Evolutionary conservation across 2,329 filamentous ascomycete genomes (phyloP).

Genomic region (Trichoderma harzianum): DNA sequence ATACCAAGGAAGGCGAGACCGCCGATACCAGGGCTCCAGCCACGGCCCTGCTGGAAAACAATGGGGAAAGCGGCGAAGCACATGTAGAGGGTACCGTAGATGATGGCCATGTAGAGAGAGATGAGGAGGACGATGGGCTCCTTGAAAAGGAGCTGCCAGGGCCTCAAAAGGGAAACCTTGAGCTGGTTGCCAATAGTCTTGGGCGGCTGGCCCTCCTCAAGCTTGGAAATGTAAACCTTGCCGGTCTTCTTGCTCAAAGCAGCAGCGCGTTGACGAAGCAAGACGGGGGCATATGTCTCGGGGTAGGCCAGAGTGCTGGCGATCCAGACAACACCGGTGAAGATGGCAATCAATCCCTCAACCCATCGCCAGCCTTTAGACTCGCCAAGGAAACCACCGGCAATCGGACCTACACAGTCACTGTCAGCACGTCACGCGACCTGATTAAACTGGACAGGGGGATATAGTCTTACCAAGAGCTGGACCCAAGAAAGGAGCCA

Average conservation of each 20-base stretch:
- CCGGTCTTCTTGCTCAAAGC: constrained; percentile 51
- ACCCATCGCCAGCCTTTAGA: constrained; percentile 63
- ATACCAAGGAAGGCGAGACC: constrained; percentile 63
- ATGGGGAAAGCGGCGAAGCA: constrained; percentile 56
- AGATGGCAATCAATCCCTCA: constrained; percentile 58
- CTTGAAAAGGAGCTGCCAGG: constrained; percentile 61
- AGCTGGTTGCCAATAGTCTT: constrained; percentile 48
- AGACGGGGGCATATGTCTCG: constrained; percentile 58
- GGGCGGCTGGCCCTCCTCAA: constrained; percentile 43
- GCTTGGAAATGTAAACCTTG: constrained; percentile 52
- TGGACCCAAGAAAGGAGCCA: constrained; percentile 63
- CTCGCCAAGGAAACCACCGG: constrained; percentile 60
- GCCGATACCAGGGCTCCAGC: constrained; percentile 56
- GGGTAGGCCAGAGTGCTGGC: constrained; percentile 49
- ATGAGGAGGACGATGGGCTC: constrained; percentile 66
- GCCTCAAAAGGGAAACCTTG: constrained; percentile 55
- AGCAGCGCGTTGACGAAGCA: constrained; percentile 51
- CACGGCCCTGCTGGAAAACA: constrained; percentile 56
- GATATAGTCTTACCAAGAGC: constrained; percentile 40
- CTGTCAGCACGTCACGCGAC: background rate
- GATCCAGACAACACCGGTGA: constrained; percentile 58
- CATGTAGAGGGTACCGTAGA: constrained; percentile 54
- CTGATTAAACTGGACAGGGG: background rate
- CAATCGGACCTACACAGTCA: constrained; percentile 51
- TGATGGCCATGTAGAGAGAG: constrained; percentile 61